Evolutionary conservation across 495 filamentous ascomycete species (phyloP).

Genomic region (Wilcoxina mikolae): DNA sequence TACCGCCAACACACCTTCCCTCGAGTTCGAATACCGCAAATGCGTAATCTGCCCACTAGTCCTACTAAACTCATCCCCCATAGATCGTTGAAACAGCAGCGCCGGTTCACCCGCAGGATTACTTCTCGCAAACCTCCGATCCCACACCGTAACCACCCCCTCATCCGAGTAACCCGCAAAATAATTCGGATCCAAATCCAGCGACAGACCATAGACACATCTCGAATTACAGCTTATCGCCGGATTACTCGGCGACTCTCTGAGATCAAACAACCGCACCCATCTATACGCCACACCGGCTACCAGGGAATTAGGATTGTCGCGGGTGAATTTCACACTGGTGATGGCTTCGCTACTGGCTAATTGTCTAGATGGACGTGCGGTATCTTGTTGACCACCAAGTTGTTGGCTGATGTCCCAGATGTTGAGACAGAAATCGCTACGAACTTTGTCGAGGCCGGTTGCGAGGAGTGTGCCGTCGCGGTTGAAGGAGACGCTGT

Average conservation of each 20-base stretch:
- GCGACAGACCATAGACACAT: constrained; percentile 78
- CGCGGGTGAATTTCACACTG: constrained; percentile 78
- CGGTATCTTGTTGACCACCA: constrained; percentile 34
- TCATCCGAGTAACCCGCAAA: constrained; percentile 63
- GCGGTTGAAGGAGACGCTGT: constrained; percentile 77
- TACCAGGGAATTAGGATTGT: constrained; percentile 68
- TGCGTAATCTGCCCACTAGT: constrained; percentile 9
- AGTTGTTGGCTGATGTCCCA: constrained; percentile 73
- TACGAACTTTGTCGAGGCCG: constrained; percentile 78
- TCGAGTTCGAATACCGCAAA: constrained; percentile 22
- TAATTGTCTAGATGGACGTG: constrained; percentile 54
- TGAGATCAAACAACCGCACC: constrained; percentile 75
- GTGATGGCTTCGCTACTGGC: constrained; percentile 76
- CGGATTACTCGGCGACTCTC: constrained; percentile 45
- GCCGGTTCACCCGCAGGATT: constrained; percentile 12
- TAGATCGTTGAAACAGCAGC: constrained; percentile 14
- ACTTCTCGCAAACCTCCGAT: constrained; percentile 45
- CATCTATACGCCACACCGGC: constrained; percentile 73
- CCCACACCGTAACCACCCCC: constrained; percentile 70
- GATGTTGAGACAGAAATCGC: constrained; percentile 82
- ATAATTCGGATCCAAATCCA: constrained; percentile 85
- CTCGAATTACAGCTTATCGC: constrained; percentile 55
- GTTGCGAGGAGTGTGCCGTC: constrained; percentile 59
- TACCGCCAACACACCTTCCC: constrained; percentile 21
- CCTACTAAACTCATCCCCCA: constrained; percentile 11